A percentile compares a stretch with the other conserved stretches of the same genome.
These are phyloP conservation scores for Trichoderma aggressivum DNA, from an alignment of 2,329 filamentous ascomycete species.

Conservation along the genomic window DNA sequence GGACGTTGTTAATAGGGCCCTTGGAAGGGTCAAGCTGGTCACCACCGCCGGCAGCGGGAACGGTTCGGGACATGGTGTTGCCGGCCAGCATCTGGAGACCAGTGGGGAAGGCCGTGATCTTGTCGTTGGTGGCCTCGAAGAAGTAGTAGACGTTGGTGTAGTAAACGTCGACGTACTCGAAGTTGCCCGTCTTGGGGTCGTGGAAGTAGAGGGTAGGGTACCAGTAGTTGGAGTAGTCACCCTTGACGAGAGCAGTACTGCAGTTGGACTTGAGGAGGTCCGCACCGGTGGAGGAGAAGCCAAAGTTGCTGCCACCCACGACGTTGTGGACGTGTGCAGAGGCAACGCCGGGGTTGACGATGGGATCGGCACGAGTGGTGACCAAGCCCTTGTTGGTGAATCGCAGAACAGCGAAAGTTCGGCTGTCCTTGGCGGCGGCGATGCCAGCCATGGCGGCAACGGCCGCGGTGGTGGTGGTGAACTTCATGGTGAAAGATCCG, in stretches of 20 bases:
- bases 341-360: conserved; percentile 58
- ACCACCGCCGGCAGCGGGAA: conserved; percentile 51
- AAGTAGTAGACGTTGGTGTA: conserved; percentile 79
- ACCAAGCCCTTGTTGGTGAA: conserved; percentile 65
- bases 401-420: conserved; percentile 65
- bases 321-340: conserved; percentile 67
- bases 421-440: conserved; percentile 41
- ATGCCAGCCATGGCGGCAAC: conserved; percentile 40
- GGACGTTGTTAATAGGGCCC: conserved; percentile 51
- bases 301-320: conserved; percentile 67
- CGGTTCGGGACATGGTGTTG: conserved; percentile 54
- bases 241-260: conserved; percentile 65
- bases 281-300: conserved; percentile 58
- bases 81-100: conserved; percentile 71
- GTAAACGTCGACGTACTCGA: conserved; percentile 64
- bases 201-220: conserved; percentile 67
- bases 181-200: conserved; percentile 58
- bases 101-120: conserved; percentile 65
- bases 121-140: conserved; percentile 62
- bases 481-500: conserved; percentile 34
- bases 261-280: conserved; percentile 60
- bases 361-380: conserved; percentile 63
- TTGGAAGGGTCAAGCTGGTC: conserved; percentile 50
- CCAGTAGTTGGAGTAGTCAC: conserved; percentile 76
- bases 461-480: conserved; percentile 28